Evolutionary conservation across 306 rosid species (phyloP).

Genomic region (Styphnolobium japonicum): DNA sequence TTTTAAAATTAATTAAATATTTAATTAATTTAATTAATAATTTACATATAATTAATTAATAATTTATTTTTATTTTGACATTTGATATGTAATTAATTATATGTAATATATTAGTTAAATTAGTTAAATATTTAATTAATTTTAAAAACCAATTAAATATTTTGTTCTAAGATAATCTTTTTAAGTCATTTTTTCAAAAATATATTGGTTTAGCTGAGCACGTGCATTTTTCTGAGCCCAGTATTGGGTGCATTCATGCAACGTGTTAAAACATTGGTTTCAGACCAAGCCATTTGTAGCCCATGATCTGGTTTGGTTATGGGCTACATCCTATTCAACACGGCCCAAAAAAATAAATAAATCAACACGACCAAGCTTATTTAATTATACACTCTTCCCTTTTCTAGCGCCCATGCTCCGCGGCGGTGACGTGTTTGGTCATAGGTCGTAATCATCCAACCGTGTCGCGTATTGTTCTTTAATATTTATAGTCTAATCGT

Average conservation of each 20-base stretch:
- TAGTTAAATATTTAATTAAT: too few species aligned
- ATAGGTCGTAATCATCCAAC: constrained; percentile 30
- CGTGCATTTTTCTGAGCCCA: constrained; percentile 19
- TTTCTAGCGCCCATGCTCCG: constrained; percentile 7
- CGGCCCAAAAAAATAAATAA: background rate
- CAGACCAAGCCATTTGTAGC: background rate
- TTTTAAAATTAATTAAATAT: too few species aligned
- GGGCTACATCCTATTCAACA: constrained; percentile 1
- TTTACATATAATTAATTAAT: too few species aligned
- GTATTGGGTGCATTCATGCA: constrained; percentile 29
- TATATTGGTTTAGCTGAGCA: constrained; percentile 19
- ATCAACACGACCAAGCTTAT: background rate
- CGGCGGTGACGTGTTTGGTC: constrained; percentile 42
- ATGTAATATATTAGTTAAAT: too few species aligned
- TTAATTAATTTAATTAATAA: too few species aligned
- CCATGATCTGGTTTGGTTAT: constrained; percentile 6
- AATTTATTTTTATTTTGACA: too few species aligned
- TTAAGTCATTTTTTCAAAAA: too few species aligned
- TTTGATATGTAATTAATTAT: too few species aligned
- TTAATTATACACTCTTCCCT: background rate
- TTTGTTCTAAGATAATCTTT: too few species aligned
- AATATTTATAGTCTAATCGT: background rate
- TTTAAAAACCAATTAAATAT: too few species aligned
- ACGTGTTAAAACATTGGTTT: constrained; percentile 9
- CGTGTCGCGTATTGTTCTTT: background rate